These are phyloP conservation scores for Lactifluus echinatus DNA, from an alignment of 768 basidiomycete species.

Conservation along the genomic window DNA sequence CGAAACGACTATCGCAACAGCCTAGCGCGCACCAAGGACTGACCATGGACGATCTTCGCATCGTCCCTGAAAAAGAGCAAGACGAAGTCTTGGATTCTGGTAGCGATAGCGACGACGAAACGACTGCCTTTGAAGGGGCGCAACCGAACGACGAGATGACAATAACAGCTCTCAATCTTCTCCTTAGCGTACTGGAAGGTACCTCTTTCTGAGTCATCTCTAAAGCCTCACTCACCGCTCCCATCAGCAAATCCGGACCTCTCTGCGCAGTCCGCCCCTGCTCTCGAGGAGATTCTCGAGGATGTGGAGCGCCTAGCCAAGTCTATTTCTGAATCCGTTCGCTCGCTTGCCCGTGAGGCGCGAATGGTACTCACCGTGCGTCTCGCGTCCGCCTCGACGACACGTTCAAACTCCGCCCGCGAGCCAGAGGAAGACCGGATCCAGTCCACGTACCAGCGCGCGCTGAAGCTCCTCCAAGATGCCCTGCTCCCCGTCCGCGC, in stretches of 20 bases:
- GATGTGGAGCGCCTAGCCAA: conserved; percentile 51
- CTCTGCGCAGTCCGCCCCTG: conserved; percentile 49
- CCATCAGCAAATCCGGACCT: conserved; percentile 44
- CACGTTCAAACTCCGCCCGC: conserved; percentile 28
- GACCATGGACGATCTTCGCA: conserved; percentile 31
- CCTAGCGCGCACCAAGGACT: conserved; percentile 21
- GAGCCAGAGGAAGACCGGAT: conserved; percentile 37
- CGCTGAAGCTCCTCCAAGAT: conserved; percentile 82
- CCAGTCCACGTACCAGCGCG: conserved; percentile 61
- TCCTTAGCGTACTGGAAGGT: conserved; percentile 88
- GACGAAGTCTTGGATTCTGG: conserved; percentile 27
- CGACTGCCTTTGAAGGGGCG: conserved; percentile 34
- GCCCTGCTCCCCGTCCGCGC: conserved; percentile 89
- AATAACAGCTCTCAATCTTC: conserved; percentile 67
- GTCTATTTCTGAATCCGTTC: conserved; percentile 39
- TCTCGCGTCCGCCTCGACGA: conserved; percentile 48
- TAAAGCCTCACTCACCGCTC: not conserved
- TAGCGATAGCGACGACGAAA: conserved; percentile 43
- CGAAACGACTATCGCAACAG: not conserved
- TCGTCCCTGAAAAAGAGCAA: conserved; percentile 29
- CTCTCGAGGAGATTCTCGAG: conserved; percentile 63
- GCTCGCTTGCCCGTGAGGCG: conserved; percentile 65
- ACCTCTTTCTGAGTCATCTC: not conserved
- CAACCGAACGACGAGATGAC: conserved; percentile 53
- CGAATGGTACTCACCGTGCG: conserved; percentile 79